Conservation (phyloP, 495 filamentous ascomycete genomes). For the Hyphodiscus hymeniophilus region DNA sequence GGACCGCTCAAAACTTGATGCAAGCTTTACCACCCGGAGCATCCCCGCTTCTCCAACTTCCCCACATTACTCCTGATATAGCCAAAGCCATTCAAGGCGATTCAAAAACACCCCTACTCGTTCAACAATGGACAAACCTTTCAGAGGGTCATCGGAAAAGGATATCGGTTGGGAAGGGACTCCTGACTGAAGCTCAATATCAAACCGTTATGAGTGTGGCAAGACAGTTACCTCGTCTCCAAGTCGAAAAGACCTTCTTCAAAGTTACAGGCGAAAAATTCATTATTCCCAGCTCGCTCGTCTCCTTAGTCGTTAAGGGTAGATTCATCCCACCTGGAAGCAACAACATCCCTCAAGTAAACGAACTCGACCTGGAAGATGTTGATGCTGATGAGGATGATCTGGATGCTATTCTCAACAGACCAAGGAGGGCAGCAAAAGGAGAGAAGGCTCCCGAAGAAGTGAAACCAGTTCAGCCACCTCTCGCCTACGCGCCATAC, state of each 20-base stretch:
- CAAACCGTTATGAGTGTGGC: constrained; percentile 64
- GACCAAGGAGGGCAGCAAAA: constrained; percentile 59
- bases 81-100: constrained; percentile 70
- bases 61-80: constrained; percentile 70
- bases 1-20: constrained; percentile 72
- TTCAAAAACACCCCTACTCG: constrained; percentile 61
- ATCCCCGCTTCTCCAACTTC: constrained; percentile 88
- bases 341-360: constrained; percentile 59
- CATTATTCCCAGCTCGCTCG: constrained; percentile 86
- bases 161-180: constrained; percentile 57
- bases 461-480: constrained; percentile 60
- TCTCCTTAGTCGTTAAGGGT: constrained; percentile 91
- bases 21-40: constrained; percentile 78
- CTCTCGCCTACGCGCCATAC: constrained; percentile 83
- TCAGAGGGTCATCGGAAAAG: constrained; percentile 65
- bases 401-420: constrained; percentile 75
- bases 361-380: constrained; percentile 76
- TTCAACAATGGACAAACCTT: constrained; percentile 82
- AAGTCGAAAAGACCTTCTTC: constrained; percentile 94
- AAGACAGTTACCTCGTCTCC: constrained; percentile 69
- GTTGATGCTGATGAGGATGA: constrained; percentile 91
- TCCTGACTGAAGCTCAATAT: constrained; percentile 72
- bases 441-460: constrained; percentile 33
- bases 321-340: constrained; percentile 85
- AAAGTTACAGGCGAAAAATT: constrained; percentile 92